phyloP scores from a whole-genome alignment of 805 yeast genomes.

The Nakazawaea ambrosiae region DNA sequence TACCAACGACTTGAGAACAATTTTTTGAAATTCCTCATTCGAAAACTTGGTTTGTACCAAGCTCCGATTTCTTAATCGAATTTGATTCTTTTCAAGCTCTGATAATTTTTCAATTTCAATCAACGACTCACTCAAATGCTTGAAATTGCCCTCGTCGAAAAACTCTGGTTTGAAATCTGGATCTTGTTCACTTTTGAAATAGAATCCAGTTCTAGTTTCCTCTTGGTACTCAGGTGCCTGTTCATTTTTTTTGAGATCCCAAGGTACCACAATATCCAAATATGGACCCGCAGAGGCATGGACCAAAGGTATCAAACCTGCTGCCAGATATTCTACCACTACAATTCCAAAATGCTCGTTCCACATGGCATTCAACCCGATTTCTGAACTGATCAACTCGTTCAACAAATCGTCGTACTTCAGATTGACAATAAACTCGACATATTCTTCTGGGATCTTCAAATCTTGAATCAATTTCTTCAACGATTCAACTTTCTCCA shows the following conservation, averaged over 20 bases:
- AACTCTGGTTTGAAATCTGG: slow-evolving; percentile 50
- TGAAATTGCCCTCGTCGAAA: slow-evolving; percentile 26
- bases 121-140: slow-evolving; percentile 45
- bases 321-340: slow-evolving; percentile 84
- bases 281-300: slow-evolving; percentile 97
- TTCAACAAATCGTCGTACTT: slow-evolving; percentile 55
- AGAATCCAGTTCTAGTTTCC: slow-evolving; percentile 61
- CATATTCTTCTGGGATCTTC: slow-evolving; percentile 31
- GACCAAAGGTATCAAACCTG: slow-evolving; percentile 81
- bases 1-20: slow-evolving; percentile 4
- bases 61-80: slow-evolving; percentile 11
- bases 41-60: slow-evolving; percentile 11
- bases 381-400: slow-evolving; percentile 48
- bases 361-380: slow-evolving; percentile 97
- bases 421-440: slow-evolving; percentile 65
- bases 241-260: slow-evolving; percentile 26
- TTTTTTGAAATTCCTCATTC: slow-evolving; percentile 3
- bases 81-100: slow-evolving; percentile 16
- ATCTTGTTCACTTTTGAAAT: slow-evolving; percentile 64
- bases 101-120: slow-evolving; percentile 19
- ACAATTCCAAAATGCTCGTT: slow-evolving; percentile 98
- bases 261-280: slow-evolving; percentile 71
- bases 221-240: slow-evolving; percentile 21
- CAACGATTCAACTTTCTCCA: slow-evolving; percentile 45
- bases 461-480: slow-evolving; percentile 34